These are phyloP conservation scores for Leptodermis oblonga DNA, from an alignment of 257 asterid species.

Conservation along the genomic window DNA sequence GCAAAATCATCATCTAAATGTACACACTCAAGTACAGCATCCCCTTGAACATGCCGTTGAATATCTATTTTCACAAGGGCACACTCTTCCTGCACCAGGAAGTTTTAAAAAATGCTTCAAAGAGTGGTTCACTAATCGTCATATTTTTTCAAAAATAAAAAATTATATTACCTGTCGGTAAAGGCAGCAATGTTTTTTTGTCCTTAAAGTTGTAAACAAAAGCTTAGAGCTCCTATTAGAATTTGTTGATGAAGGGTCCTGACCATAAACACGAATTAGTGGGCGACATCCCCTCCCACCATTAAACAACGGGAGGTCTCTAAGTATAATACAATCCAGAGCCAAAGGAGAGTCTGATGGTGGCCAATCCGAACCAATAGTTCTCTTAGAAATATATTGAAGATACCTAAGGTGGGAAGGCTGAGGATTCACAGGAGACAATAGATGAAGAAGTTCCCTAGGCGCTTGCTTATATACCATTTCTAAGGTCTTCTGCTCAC, in stretches of 20 bases:
- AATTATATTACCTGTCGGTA: conserved; percentile 60
- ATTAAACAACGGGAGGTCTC: conserved; percentile 59
- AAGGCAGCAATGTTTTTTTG: conserved; percentile 48
- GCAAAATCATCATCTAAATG: conserved; percentile 81
- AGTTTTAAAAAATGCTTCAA: conserved; percentile 24
- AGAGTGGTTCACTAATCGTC: conserved; percentile 14
- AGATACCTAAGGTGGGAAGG: conserved; percentile 98
- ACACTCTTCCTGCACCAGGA: too few species aligned
- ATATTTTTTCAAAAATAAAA: conserved; percentile 21
- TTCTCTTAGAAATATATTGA: conserved; percentile 79
- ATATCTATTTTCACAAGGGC: too few species aligned
- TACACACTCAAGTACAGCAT: conserved; percentile 84
- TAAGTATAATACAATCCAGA: conserved; percentile 72
- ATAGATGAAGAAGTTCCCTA: conserved; percentile 85
- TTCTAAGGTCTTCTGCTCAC: conserved; percentile 94
- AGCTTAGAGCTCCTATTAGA: conserved; percentile 84
- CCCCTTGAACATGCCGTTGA: conserved; percentile 74
- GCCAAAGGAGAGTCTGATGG: conserved; percentile 83
- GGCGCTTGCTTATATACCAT: conserved; percentile 99
- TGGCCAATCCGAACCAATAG: conserved; percentile 76
- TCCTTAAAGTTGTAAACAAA: conserved; percentile 63
- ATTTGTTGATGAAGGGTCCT: conserved; percentile 65
- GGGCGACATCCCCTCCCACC: conserved; percentile 87
- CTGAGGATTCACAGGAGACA: conserved; percentile 94
- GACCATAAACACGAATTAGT: conserved; percentile 81